Percentiles rank a stretch among this genome's conserved stretches.
These are phyloP conservation scores for Trichaptum fuscoviolaceum DNA, from an alignment of 768 basidiomycete genomes.

Conservation along the genomic window DNA sequence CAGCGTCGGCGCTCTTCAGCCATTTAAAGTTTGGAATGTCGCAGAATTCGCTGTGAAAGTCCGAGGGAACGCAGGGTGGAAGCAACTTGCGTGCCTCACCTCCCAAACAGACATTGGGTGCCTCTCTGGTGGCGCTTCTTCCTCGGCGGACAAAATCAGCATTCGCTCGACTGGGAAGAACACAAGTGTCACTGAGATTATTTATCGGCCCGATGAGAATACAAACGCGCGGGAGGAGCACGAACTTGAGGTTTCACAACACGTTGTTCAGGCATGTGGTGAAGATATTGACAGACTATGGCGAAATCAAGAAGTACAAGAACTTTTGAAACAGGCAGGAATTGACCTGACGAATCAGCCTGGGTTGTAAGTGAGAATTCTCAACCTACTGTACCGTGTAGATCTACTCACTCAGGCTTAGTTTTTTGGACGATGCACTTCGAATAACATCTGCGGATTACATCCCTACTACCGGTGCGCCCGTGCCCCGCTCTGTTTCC, in stretches of 20 bases:
- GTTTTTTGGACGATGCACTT: constrained; percentile 52
- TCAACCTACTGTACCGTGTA: background rate
- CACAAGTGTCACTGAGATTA: background rate
- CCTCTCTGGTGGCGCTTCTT: background rate
- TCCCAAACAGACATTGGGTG: background rate
- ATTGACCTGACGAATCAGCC: constrained; percentile 51
- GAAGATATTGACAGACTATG: constrained; percentile 53
- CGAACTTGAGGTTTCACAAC: constrained; percentile 36
- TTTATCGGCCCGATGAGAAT: background rate
- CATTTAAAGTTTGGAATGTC: background rate
- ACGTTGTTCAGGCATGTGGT: constrained; percentile 48
- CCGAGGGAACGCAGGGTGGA: constrained; percentile 1
- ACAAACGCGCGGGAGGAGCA: constrained; percentile 11
- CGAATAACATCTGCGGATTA: constrained; percentile 49
- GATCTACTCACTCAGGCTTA: constrained; percentile 17
- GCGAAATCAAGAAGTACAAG: constrained; percentile 41
- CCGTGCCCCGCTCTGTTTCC: background rate
- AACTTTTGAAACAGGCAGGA: constrained; percentile 34
- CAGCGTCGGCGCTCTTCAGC: constrained; percentile 1
- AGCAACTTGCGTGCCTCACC: background rate
- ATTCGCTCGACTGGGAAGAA: background rate
- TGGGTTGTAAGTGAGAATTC: constrained; percentile 46
- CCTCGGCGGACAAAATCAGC: background rate
- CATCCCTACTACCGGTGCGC: constrained; percentile 45
- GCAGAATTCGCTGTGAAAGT: background rate